These are phyloP conservation scores for Tympanopsis confertula DNA, from an alignment of 2,329 filamentous ascomycete species.

Conservation along the genomic window DNA sequence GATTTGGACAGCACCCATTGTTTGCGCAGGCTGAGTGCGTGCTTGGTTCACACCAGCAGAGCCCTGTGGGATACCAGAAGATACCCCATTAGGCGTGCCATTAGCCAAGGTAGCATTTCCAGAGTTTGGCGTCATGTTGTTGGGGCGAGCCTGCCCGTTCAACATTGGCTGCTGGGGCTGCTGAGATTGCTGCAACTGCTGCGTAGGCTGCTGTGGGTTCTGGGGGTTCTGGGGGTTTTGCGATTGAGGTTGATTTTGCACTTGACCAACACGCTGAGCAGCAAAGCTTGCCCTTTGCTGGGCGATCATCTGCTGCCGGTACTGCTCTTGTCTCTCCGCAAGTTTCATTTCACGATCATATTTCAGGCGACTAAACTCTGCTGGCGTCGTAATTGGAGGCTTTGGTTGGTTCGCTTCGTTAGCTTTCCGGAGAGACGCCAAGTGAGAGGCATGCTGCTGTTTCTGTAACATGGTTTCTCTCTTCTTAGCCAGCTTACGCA, in stretches of 20 bases:
- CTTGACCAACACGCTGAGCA: background rate
- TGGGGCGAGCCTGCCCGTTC: background rate
- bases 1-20: background rate
- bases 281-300: background rate
- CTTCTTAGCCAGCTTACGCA: constrained; percentile 92
- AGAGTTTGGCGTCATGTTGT: background rate
- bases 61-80: background rate
- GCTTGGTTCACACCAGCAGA: background rate
- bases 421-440: constrained; percentile 71
- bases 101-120: background rate
- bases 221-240: no score
- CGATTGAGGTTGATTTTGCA: no score
- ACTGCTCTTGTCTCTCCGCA: constrained; percentile 44
- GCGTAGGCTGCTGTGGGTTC: no score
- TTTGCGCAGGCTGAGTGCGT: background rate
- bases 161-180: constrained; percentile 1
- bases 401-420: constrained; percentile 46
- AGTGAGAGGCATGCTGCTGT: constrained; percentile 65
- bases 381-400: constrained; percentile 60
- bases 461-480: constrained; percentile 66
- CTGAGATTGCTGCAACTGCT: no score
- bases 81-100: background rate
- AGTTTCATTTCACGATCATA: constrained; percentile 70
- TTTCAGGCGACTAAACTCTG: constrained; percentile 82
- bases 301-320: constrained; percentile 43